Percentiles rank a stretch among this genome's conserved stretches.
Evolutionary conservation across 805 yeast genomes (phyloP).

Genomic region (Naumovozyma baii): DNA sequence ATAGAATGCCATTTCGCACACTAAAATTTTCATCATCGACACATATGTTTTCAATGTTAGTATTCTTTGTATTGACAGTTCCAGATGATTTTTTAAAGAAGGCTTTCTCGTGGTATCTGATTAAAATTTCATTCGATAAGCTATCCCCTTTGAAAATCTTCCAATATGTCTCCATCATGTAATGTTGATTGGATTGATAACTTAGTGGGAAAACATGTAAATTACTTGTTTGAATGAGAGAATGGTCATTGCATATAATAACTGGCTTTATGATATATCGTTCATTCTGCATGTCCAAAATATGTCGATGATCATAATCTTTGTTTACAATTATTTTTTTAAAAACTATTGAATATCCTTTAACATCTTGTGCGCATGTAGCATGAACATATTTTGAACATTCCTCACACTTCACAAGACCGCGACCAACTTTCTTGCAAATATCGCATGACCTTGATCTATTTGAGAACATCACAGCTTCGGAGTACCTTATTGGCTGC

Average conservation of each 20-base stretch:
- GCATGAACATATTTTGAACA: constrained; percentile 16
- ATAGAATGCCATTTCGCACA: constrained; percentile 1
- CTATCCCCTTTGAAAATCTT: constrained; percentile 4
- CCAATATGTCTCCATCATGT: constrained; percentile 7
- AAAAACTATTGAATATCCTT: constrained; percentile 10
- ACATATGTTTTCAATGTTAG: too few relatives aligned
- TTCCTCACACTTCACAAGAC: constrained; percentile 19
- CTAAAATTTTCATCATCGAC: too few relatives aligned
- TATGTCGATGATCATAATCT: neutral
- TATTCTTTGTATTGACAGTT: too few relatives aligned
- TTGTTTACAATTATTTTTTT: neutral
- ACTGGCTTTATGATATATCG: constrained; percentile 7
- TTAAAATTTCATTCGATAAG: neutral
- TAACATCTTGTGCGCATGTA: constrained; percentile 21
- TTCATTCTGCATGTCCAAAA: neutral
- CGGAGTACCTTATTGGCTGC: constrained; percentile 41
- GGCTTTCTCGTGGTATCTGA: neutral
- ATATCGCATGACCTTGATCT: constrained; percentile 34
- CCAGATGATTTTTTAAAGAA: neutral
- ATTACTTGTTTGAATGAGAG: neutral
- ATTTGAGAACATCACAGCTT: constrained; percentile 26
- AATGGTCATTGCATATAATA: constrained; percentile 8
- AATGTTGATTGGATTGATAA: neutral
- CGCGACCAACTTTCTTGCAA: constrained; percentile 42
- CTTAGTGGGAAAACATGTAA: constrained; percentile 3